These are phyloP conservation scores for Penicillium coprophilum DNA, from an alignment of 495 filamentous ascomycete genomes.

Conservation along the genomic window DNA sequence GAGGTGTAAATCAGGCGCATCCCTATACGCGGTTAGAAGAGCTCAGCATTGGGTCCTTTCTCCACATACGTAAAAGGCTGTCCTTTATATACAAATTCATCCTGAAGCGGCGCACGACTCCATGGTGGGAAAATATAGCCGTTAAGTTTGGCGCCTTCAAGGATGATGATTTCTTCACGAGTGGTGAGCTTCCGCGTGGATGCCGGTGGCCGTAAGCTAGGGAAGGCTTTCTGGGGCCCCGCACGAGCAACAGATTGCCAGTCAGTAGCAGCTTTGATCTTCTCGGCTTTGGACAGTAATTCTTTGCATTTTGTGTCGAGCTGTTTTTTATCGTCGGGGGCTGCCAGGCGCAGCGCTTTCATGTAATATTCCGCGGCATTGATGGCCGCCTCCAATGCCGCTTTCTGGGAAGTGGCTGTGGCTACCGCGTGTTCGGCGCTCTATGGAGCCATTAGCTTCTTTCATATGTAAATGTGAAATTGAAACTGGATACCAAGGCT, in stretches of 20 bases:
- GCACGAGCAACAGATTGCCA: constrained; percentile 33
- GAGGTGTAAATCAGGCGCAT: constrained; percentile 63
- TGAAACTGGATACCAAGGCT: constrained; percentile 22
- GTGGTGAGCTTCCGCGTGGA: constrained; percentile 65
- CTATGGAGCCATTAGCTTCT: constrained; percentile 43
- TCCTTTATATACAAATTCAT: constrained; percentile 47
- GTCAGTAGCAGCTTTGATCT: constrained; percentile 58
- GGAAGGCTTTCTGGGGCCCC: constrained; percentile 17
- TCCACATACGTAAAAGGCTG: constrained; percentile 54
- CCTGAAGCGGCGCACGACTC: constrained; percentile 55
- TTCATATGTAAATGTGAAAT: neutral
- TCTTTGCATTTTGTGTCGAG: constrained; percentile 65
- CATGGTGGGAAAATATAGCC: constrained; percentile 82
- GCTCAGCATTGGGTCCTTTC: neutral
- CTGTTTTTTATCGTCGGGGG: constrained; percentile 53
- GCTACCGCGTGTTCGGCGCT: constrained; percentile 59
- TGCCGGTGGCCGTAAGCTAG: constrained; percentile 30
- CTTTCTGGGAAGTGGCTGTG: constrained; percentile 55
- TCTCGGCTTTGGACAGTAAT: constrained; percentile 66
- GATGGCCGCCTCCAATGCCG: constrained; percentile 72
- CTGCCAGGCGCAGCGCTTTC: constrained; percentile 60
- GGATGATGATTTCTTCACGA: constrained; percentile 74
- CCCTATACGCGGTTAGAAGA: constrained; percentile 53
- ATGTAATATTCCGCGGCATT: constrained; percentile 75
- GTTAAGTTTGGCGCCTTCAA: constrained; percentile 75